Conservation (phyloP, 352 stramenopile species). For the Peronospora farinosa region DNA sequence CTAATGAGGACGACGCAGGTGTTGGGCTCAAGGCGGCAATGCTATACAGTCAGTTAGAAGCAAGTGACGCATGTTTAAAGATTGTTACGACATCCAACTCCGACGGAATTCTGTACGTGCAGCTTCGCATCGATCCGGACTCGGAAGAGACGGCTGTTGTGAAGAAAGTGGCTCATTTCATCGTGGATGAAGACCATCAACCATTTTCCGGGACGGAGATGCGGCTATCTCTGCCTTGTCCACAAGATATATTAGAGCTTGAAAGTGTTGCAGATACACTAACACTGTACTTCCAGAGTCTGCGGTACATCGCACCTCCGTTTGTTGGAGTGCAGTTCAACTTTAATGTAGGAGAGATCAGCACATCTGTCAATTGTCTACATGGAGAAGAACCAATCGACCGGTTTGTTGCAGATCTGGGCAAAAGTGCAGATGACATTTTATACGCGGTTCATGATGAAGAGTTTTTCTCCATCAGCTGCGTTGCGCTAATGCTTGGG, state of each 20-base stretch:
- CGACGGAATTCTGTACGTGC: conserved; percentile 55
- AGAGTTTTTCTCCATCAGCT: conserved; percentile 33
- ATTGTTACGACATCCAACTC: conserved; percentile 60
- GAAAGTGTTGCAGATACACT: conserved; percentile 45
- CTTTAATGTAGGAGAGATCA: conserved; percentile 40
- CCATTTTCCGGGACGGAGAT: conserved; percentile 79
- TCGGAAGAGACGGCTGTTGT: conserved; percentile 56
- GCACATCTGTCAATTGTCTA: conserved; percentile 32
- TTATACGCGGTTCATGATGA: conserved; percentile 38
- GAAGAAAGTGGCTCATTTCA: conserved; percentile 52
- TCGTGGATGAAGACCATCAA: conserved; percentile 50
- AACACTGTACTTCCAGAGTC: conserved; percentile 60
- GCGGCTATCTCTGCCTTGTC: conserved; percentile 50
- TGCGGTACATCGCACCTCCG: conserved; percentile 50
- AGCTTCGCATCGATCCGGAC: conserved; percentile 60
- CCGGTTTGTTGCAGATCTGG: conserved; percentile 49
- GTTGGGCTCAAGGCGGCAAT: conserved; percentile 71
- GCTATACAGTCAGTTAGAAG: conserved; percentile 62
- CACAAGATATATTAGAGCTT: conserved; percentile 25
- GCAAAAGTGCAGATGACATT: conserved; percentile 31
- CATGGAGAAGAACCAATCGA: conserved; percentile 46
- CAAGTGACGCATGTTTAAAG: conserved; percentile 35
- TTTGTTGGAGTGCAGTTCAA: conserved; percentile 54
- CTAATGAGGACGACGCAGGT: conserved; percentile 26
- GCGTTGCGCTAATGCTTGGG: conserved; percentile 38